Percentiles rank a stretch among this genome's conserved stretches.
Conservation (phyloP, 805 yeast genomes). For the Hanseniaspora occidentalis region DNA sequence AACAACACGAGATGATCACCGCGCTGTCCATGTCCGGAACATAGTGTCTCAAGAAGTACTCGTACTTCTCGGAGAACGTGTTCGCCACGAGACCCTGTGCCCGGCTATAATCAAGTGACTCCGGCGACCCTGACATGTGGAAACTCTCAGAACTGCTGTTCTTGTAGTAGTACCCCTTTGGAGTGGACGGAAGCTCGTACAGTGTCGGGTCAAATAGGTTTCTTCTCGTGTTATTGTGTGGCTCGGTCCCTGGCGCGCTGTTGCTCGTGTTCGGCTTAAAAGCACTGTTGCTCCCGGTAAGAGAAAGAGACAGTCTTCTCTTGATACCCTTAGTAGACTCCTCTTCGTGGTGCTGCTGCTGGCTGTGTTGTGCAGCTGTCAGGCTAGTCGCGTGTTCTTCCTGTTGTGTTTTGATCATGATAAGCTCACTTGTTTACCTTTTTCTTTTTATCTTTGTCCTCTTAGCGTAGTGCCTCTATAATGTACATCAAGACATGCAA, state of each 20-base stretch:
- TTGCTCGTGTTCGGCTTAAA: too few species aligned
- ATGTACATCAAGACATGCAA: too few species aligned
- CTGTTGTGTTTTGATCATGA: too few species aligned
- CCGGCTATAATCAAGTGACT: neutral
- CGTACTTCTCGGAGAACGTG: conserved; percentile 9
- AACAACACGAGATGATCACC: conserved; percentile 43
- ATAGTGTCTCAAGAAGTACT: conserved; percentile 2
- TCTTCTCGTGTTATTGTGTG: too few species aligned
- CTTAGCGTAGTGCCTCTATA: too few species aligned
- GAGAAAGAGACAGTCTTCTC: neutral
- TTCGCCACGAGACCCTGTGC: conserved; percentile 3
- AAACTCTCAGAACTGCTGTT: neutral
- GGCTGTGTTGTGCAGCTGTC: neutral
- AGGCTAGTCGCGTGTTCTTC: too few species aligned
- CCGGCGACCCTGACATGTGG: neutral
- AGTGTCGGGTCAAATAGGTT: conserved; percentile 16
- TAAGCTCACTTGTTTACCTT: too few species aligned
- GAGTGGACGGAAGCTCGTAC: conserved; percentile 10
- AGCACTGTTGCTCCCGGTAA: too few species aligned
- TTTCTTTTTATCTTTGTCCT: too few species aligned
- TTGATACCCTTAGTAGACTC: neutral
- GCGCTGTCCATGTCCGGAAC: conserved; percentile 29
- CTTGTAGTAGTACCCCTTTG: conserved; percentile 7
- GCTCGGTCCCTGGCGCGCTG: too few species aligned
- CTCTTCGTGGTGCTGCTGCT: too few species aligned